phyloP scores from a whole-genome alignment of 495 filamentous ascomycete genomes.

The Bryoglossum gracile region DNA sequence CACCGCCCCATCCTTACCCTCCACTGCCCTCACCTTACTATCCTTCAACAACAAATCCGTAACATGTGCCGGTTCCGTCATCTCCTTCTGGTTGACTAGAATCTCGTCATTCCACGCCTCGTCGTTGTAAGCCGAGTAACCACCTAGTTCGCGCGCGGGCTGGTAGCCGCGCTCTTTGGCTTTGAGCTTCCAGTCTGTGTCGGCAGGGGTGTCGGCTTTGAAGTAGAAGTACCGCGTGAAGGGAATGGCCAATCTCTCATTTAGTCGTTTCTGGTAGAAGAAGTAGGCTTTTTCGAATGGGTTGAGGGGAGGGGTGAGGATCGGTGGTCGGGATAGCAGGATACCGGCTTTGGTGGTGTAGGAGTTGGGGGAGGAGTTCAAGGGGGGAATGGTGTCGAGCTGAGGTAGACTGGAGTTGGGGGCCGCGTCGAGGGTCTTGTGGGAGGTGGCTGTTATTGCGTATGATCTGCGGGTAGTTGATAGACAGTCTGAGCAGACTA shows the following conservation, averaged over 20 bases:
- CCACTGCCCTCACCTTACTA: conserved; percentile 15
- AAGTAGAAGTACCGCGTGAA: conserved; percentile 94
- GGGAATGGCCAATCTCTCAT: conserved; percentile 83
- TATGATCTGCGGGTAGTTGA: conserved; percentile 24
- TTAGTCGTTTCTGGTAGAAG: conserved; percentile 94
- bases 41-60: conserved; percentile 17
- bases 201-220: conserved; percentile 78
- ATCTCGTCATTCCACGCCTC: conserved; percentile 90
- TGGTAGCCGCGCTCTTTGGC: conserved; percentile 60
- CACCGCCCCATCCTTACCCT: conserved; percentile 18
- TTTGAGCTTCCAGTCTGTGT: conserved; percentile 88
- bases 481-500: conserved; percentile 27
- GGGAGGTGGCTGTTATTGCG: conserved; percentile 12
- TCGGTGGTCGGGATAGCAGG: conserved; percentile 80
- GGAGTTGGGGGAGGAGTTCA: conserved; percentile 20
- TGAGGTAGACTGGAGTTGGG: conserved; percentile 13
- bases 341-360: conserved; percentile 72
- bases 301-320: conserved; percentile 74
- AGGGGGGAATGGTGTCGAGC: conserved; percentile 20
- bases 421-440: conserved; percentile 13
- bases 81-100: conserved; percentile 55
- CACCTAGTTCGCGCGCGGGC: conserved; percentile 73
- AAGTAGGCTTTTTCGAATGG: conserved; percentile 88
- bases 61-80: conserved; percentile 18
- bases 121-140: conserved; percentile 72